Base-by-base conservation (phyloP, 1,284 basidiomycete genomes). In the Malassezia restricta region DNA sequence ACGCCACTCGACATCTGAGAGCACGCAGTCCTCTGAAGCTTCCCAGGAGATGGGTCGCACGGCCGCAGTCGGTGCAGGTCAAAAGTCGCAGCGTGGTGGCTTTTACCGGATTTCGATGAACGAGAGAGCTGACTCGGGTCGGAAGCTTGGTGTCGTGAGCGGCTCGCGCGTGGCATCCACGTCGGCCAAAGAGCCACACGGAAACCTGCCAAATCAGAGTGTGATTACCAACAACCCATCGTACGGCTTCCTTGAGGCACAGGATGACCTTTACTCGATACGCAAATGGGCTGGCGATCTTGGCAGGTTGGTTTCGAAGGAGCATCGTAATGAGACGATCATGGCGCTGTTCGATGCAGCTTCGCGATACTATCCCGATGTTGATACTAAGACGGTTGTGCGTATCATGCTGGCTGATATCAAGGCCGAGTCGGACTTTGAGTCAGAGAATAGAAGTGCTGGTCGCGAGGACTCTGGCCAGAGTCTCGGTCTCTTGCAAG, bases 401-500 rank as follows among this genome's bases (percentile, higher is more conserved):
- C 56, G 68, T 6, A 56, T 65, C 20, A 62, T 71, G 48, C 56
- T 72, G 39, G 61, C 68, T 3, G 69, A 72, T 33, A 72, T 72
- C 52, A 63, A 64, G 43, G 64, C 68, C 28, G 69, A 72, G 42
- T 65, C 63, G 14, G 68, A 69, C 35, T 72, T 72, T 37, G 40
- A 61, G 17, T 29, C 59, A 3, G 11, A 17, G 20, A 48, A 55
- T 31, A 32, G 60, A 32, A 59, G 56, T 24, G 59, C 58, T 11
- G 65, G 63, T 1, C 58, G 69, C 8, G 51, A 69, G 2, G 68
- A 69, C 37, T 63, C 59, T 0, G 69, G 69, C 5, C 53, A 59
- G 9, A 62, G 62, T 24, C 56, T 64, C 47, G 68, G 69, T 11
- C 51, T 72, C 30, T 40, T 72, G 46, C 69, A 72, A 39, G 63